These are phyloP conservation scores for Scedosporium dehoogii DNA, from an alignment of 2,329 filamentous ascomycete species.

Conservation along the genomic window DNA sequence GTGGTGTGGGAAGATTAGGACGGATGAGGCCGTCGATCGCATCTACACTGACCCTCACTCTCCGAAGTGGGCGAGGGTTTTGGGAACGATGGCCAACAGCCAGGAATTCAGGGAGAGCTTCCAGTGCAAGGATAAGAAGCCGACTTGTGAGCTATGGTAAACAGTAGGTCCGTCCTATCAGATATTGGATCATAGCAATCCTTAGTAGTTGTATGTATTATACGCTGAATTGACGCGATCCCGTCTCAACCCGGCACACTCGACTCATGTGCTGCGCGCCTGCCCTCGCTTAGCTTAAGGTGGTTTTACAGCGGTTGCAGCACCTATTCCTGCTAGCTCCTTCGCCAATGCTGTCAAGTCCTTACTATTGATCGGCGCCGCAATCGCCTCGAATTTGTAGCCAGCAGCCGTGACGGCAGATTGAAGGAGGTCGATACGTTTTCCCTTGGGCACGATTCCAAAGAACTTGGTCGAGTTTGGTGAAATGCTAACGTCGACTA, in stretches of 20 bases:
- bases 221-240: not conserved
- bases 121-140: conserved; percentile 53
- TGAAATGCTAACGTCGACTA: not conserved
- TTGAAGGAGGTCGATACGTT: not conserved
- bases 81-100: conserved; percentile 58
- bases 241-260: not conserved
- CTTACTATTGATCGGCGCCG: not conserved
- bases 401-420: not conserved
- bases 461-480: not conserved
- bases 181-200: too few relatives aligned
- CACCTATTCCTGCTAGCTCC: not conserved
- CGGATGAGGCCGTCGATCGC: conserved; percentile 43
- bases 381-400: not conserved
- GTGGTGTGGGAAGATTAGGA: conserved; percentile 57
- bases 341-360: not conserved
- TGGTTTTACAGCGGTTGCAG: not conserved
- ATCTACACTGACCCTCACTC: conserved; percentile 58
- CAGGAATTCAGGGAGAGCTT: conserved; percentile 59
- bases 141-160: conserved; percentile 61
- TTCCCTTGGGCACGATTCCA: not conserved
- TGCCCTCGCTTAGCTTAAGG: not conserved
- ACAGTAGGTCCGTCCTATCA: not conserved
- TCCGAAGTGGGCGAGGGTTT: conserved; percentile 50
- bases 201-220: too few relatives aligned
- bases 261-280: not conserved